phyloP scores from a whole-genome alignment of 352 stramenopile species.

The Phytophthora cryptogea region DNA sequence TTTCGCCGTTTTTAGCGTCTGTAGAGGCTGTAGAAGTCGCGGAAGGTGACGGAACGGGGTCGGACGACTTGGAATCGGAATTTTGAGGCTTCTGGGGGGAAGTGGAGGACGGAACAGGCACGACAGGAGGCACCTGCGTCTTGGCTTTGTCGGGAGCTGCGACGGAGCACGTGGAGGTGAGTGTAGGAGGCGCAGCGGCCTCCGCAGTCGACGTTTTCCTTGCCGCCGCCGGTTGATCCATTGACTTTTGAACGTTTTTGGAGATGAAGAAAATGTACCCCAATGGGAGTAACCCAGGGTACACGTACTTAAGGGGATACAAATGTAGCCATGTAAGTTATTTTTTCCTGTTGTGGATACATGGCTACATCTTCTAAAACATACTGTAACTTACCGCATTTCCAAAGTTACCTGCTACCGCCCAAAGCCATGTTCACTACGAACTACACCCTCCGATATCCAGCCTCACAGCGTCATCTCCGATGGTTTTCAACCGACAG shows the following conservation, averaged over 20 bases:
- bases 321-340: no score
- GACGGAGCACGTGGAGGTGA: slow-evolving; percentile 5
- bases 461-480: background rate
- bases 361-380: no score
- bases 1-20: slow-evolving; percentile 24
- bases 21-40: slow-evolving; percentile 38
- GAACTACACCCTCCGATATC: background rate
- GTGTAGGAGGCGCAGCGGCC: slow-evolving; percentile 7
- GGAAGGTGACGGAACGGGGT: slow-evolving; percentile 15
- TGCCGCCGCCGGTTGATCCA: slow-evolving; percentile 24
- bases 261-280: slow-evolving; percentile 4
- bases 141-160: slow-evolving; percentile 6
- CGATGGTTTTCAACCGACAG: slow-evolving; percentile 32
- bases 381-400: no score
- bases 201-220: slow-evolving; percentile 11
- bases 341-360: no score
- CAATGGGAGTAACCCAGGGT: background rate
- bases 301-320: slow-evolving; percentile 1
- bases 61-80: slow-evolving; percentile 7
- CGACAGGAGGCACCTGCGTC: background rate
- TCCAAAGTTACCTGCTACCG: no score
- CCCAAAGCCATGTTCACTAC: no score
- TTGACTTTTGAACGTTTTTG: slow-evolving; percentile 12
- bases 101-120: background rate
- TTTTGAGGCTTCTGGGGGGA: slow-evolving; percentile 21